Base-by-base conservation (phyloP, 2,329 filamentous ascomycete species). In the Zasmidium citrigriseum region DNA sequence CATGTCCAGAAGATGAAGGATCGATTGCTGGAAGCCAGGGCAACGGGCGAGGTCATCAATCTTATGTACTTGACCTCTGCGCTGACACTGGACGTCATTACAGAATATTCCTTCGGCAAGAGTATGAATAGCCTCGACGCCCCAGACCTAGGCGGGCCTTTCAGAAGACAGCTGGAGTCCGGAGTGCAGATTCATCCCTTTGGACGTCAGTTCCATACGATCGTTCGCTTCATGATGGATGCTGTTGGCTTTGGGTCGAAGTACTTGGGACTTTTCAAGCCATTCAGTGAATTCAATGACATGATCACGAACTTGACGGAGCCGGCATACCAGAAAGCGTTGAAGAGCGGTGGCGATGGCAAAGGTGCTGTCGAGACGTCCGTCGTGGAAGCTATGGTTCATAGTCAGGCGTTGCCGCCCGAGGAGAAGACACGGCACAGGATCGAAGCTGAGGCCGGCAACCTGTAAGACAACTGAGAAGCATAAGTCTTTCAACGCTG, bases 371-470 rank as follows among this genome's bases (percentile, higher is more conserved):
- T 4, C 22, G 46, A 41, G 54, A 52, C 50, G 20, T 54, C 50
- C 2, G 54, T 50, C 21, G 51, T 58, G 14, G 3, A 58, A 21
- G 41, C 55, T 25, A 21, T 58, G 51, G 55, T 29, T 21, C 18
- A 46, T 12, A 23, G 44, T 24, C n/a, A 50, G 20, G n/a, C 21
- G 12, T 34, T 54, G 3, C 45, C 46, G 4, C 70, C 70, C 12
- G 70, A 74, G 58, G 70, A 70, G 24, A 57, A 53, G 18, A 76
- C 74, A 16, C 69, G 72, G 24, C 70, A 67, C 21, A 69, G 73
- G 41, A 65, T 70, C 9, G 60, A 72, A 41, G 75, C 80, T 11
- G 79, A 81, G 67, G 74, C 72, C 0, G 72, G 75, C 61, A 74
- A 75, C 0, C 67, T 82, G 53, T n/a, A n/a, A n/a, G n/a, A n/a